Percentiles rank a stretch among this genome's conserved stretches.
Evolutionary conservation across 2,329 filamentous ascomycete species (phyloP).

Genomic region (Diaporthe nobilis): DNA sequence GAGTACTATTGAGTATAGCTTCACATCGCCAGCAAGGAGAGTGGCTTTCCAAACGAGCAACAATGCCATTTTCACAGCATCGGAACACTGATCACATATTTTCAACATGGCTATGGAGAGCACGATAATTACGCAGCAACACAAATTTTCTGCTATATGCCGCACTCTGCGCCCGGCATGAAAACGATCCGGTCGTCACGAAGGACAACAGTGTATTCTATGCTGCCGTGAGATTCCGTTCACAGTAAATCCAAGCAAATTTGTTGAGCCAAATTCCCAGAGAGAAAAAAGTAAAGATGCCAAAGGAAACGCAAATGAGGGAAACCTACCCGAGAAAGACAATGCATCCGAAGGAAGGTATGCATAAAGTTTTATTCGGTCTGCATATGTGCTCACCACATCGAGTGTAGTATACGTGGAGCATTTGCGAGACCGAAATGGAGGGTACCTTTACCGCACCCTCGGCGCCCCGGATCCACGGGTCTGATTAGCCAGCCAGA

Average conservation of each 20-base stretch:
- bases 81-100: background rate
- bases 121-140: background rate
- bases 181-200: background rate
- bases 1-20: background rate
- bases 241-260: background rate
- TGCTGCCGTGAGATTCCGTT: background rate
- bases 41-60: background rate
- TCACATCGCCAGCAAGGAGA: background rate
- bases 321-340: background rate
- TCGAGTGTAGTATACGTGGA: background rate
- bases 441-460: background rate
- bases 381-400: background rate
- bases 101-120: background rate
- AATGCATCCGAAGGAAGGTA: background rate
- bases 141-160: background rate
- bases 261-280: background rate
- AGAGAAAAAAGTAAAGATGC: too few relatives aligned
- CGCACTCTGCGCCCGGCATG: background rate
- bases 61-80: too few relatives aligned
- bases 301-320: background rate
- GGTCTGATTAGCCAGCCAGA: background rate
- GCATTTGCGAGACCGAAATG: conserved; percentile 2
- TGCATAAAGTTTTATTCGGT: background rate
- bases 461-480: conserved; percentile 5
- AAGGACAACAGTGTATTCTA: background rate